Evolutionary conservation across 768 basidiomycete genomes (phyloP), one percentile per base, ranked within the genome.

Genomic region (Strobilomyces confusus): DNA sequence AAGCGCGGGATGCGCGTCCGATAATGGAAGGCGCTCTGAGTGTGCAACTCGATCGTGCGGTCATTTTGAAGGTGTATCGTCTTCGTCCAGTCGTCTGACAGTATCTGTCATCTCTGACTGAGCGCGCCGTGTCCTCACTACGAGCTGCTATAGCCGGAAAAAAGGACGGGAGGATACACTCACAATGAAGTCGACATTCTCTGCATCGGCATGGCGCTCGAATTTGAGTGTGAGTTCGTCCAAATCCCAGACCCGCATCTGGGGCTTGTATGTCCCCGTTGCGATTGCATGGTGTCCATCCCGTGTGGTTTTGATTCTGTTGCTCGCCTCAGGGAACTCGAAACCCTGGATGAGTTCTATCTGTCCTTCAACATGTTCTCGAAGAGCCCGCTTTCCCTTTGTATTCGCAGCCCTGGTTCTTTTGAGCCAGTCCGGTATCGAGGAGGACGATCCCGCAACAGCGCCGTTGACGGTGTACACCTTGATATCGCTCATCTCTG

Each of bases 41-140:
- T 95, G 67, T 99, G 97, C 6, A 99, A 76, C 63, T 94, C 92
- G 51, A 99, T 70, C 5, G 91, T 90, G n/a, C 97, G 86, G 74
- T 98, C 94, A 46, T 87, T 87, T 78, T 98, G 97, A 2, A 99
- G 80, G 68, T 97, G 94, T 57, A 98, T 79, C n/a, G 91, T 87
- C 69, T 98, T 98, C 8, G 95, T 98, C 95, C 95, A 98, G 76
- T 98, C 95, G 64, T 95, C 90, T 1, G 95, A 98, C 9, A 98
- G 78, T 61, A 92, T 86, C 94, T 97, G 70, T 8, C 55, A 36
- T 42, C 14, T 25, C 36, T 36, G 37, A 13, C 38, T 56, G 49
- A 58, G 53, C 38, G 32, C 37, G 15, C 23, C 34, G 33, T 15
- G 32, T 38, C 40, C 32, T 32, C 34, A 4, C n/a, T 17, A n/a